phyloP scores from a whole-genome alignment of 2,329 filamentous ascomycete species.

The Talaromyces sp. region DNA sequence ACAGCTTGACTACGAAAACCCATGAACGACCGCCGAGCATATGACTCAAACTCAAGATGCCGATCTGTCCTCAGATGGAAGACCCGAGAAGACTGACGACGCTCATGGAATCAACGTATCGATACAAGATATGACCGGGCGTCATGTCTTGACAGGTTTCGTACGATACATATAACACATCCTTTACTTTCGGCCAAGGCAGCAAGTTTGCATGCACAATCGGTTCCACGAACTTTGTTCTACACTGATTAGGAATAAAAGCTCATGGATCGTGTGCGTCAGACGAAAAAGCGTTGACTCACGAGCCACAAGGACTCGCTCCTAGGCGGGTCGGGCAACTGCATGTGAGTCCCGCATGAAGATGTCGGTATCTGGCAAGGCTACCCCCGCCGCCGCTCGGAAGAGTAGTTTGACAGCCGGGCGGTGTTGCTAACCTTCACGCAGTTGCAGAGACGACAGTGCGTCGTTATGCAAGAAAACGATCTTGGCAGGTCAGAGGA shows the following conservation, averaged over 20 bases:
- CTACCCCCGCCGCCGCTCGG: background rate
- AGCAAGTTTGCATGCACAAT: background rate
- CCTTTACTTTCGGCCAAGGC: background rate
- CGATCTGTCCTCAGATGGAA: background rate
- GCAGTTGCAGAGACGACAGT: background rate
- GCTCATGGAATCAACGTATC: background rate
- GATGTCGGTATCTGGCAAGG: background rate
- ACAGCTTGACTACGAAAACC: background rate
- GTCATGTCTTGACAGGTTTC: background rate
- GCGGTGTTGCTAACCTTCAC: background rate
- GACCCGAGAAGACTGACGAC: background rate
- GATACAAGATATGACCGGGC: background rate
- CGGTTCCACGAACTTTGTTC: background rate
- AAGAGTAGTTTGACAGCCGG: background rate
- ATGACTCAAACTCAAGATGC: background rate
- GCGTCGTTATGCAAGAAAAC: background rate
- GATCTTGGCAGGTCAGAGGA: background rate
- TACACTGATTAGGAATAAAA: background rate
- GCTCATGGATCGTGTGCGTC: background rate
- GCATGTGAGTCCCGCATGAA: background rate
- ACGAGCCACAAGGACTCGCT: background rate
- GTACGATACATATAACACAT: conserved; percentile 6
- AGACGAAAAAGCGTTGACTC: background rate
- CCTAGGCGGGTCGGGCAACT: background rate
- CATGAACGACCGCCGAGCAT: background rate